phyloP scores from a whole-genome alignment of 106 monocot species.

The Narthecium ossifragum region DNA sequence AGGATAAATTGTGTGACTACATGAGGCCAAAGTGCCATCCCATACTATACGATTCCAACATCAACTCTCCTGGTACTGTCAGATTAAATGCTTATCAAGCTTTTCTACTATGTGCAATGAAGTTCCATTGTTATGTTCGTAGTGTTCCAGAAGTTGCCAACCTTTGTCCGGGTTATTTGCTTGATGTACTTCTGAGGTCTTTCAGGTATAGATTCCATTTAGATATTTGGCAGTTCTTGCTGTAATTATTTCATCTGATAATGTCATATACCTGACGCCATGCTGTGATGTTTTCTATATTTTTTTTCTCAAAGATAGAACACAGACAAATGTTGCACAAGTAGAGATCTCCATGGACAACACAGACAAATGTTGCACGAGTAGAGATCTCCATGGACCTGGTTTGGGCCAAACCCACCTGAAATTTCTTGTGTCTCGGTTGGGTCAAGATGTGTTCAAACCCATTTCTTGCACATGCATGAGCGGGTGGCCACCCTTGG shows the following conservation, averaged over 20 bases:
- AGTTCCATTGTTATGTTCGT: constrained; percentile 77
- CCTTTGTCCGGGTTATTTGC: constrained; percentile 20
- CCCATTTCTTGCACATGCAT: too few species aligned
- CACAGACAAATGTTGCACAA: too few species aligned
- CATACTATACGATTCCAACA: constrained; percentile 70
- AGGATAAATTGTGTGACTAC: constrained; percentile 48
- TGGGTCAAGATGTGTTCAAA: too few species aligned
- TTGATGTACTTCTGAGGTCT: constrained; percentile 40
- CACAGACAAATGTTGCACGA: too few species aligned
- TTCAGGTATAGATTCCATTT: constrained; percentile 50
- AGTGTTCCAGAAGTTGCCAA: constrained; percentile 15
- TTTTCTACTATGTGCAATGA: constrained; percentile 93
- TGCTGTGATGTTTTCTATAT: too few species aligned
- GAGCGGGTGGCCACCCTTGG: too few species aligned
- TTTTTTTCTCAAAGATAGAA: too few species aligned
- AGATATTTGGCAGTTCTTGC: not conserved
- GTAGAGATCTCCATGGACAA: too few species aligned
- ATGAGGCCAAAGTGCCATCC: constrained; percentile 78
- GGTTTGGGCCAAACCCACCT: too few species aligned
- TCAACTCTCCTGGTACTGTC: constrained; percentile 61
- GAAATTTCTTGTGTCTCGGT: too few species aligned
- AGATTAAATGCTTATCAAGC: constrained; percentile 86
- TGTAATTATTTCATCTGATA: not conserved
- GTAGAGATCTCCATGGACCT: too few species aligned
- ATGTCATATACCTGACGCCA: too few species aligned